Percentiles rank a stretch among this genome's conserved stretches.
Evolutionary conservation across 129 eudicot species (phyloP).

Genomic region (Flaveria trinervia): DNA sequence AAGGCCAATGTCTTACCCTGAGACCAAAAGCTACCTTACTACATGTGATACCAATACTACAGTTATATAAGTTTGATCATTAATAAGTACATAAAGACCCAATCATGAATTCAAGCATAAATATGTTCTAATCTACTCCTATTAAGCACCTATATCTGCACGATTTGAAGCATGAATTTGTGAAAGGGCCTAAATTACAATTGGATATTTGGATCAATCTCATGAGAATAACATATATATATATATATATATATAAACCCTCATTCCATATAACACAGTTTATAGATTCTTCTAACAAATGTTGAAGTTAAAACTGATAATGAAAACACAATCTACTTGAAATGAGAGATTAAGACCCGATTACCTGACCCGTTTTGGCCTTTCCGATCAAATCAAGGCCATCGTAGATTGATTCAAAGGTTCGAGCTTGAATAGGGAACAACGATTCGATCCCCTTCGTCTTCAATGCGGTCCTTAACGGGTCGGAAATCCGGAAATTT

Average conservation of each 20-base stretch:
- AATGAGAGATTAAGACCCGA: neutral
- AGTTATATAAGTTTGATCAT: neutral
- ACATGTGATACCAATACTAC: neutral
- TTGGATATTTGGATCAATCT: too few species aligned
- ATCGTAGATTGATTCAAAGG: conserved; percentile 57
- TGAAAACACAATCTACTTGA: neutral
- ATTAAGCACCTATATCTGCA: too few species aligned
- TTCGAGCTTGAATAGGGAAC: conserved; percentile 89
- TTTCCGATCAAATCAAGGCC: conserved; percentile 87
- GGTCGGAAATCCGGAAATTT: conserved; percentile 67
- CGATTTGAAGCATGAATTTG: too few species aligned
- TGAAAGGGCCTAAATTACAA: too few species aligned
- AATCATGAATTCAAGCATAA: neutral
- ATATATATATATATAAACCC: too few species aligned
- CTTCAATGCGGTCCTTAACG: conserved; percentile 55
- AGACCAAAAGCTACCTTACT: neutral
- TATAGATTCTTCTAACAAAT: too few species aligned
- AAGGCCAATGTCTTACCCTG: conserved; percentile 89
- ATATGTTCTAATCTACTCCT: too few species aligned
- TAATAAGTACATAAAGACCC: neutral
- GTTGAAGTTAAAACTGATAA: neutral
- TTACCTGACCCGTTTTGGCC: conserved; percentile 92
- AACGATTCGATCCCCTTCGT: conserved; percentile 66
- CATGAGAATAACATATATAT: too few species aligned
- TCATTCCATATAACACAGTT: too few species aligned